Conservation (phyloP, 148 eudicot species). For the Diospyros lotus region DNA sequence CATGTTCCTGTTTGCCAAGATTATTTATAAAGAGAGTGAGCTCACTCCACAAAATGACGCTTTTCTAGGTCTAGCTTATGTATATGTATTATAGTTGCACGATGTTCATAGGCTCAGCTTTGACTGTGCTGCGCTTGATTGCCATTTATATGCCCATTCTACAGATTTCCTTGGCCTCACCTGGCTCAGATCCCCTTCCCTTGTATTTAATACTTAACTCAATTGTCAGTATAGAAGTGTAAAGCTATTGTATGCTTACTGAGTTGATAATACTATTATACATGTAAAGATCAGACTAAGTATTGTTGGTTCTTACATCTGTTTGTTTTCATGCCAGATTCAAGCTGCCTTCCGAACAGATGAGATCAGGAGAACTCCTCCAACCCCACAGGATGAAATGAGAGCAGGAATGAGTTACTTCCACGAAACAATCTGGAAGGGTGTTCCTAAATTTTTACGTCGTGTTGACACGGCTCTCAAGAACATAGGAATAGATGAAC, state of each 20-base stretch:
- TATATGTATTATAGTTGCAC: no score
- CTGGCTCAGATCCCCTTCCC: background rate
- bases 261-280: background rate
- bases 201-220: background rate
- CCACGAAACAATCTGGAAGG: slow-evolving; percentile 96
- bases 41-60: no score
- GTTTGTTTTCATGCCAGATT: slow-evolving; percentile 44
- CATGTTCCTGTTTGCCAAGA: no score
- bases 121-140: background rate
- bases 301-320: background rate
- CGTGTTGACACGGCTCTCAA: slow-evolving; percentile 96
- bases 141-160: background rate
- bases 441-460: slow-evolving; percentile 91
- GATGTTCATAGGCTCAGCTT: background rate
- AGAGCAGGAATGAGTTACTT: slow-evolving; percentile 99
- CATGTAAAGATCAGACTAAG: background rate
- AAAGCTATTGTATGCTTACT: background rate
- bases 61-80: no score
- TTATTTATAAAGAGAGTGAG: no score
- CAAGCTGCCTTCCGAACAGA: slow-evolving; percentile 99
- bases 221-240: background rate
- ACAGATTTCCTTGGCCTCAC: background rate
- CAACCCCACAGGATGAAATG: slow-evolving; percentile 98
- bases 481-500: slow-evolving; percentile 92
- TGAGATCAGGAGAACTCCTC: slow-evolving; percentile 88